These are phyloP conservation scores for Saccharomyces hybrid DNA, from an alignment of 1,139 yeast genomes.

Conservation along the genomic window DNA sequence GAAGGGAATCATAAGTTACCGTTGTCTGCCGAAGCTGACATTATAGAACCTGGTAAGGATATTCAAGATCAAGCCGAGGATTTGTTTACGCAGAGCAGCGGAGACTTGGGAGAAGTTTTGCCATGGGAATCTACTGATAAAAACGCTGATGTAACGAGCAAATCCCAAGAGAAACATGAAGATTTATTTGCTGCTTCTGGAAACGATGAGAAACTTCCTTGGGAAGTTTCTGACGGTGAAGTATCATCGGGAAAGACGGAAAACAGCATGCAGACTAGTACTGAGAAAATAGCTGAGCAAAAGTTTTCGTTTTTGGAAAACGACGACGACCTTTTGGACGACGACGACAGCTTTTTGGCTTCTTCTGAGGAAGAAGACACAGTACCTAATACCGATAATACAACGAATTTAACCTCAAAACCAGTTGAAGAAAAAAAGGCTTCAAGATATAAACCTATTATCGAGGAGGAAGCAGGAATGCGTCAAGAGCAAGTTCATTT, in stretches of 20 bases:
- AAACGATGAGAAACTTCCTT: slow-evolving; percentile 3
- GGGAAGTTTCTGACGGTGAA: slow-evolving; percentile 3
- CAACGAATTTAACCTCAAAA: not conserved
- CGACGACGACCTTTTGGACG: slow-evolving; percentile 28
- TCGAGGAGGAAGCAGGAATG: not conserved
- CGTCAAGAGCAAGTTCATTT: not conserved
- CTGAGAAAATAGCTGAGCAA: slow-evolving; percentile 4
- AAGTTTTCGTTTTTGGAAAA: slow-evolving; percentile 27
- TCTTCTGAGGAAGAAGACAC: slow-evolving; percentile 17
- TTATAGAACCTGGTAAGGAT: not conserved
- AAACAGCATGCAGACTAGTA: not conserved
- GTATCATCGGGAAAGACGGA: not conserved
- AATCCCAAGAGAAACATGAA: not conserved
- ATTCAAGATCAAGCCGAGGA: not conserved
- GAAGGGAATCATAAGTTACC: not conserved
- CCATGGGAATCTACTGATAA: slow-evolving; percentile 6
- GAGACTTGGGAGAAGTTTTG: not conserved
- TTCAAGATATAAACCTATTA: slow-evolving; percentile 1
- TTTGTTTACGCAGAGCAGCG: not conserved
- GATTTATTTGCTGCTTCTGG: slow-evolving; percentile 7
- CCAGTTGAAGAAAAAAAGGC: slow-evolving; percentile 6
- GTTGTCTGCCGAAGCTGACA: not conserved
- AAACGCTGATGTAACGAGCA: not conserved
- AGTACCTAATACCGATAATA: not conserved
- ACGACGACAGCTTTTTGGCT: slow-evolving; percentile 26